phyloP scores from a whole-genome alignment of 2,329 filamentous ascomycete species.

The Fusarium proliferatum region DNA sequence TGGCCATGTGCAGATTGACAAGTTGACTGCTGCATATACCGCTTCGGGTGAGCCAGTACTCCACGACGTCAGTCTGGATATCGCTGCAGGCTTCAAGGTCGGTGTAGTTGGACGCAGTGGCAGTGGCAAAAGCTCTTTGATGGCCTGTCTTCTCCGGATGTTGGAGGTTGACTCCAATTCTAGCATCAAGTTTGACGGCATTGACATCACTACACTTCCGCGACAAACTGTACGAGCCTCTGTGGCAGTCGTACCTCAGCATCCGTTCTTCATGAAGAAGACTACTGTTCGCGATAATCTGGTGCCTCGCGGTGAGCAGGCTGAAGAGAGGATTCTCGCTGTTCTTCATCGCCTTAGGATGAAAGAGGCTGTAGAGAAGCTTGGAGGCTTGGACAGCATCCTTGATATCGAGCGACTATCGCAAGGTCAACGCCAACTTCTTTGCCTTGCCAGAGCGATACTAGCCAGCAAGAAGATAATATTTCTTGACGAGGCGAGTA shows the following conservation, averaged over 20 bases:
- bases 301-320: constrained; percentile 52
- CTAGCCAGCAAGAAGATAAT: constrained; percentile 51
- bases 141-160: constrained; percentile 60
- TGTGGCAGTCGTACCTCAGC: constrained; percentile 62
- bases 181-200: constrained; percentile 57
- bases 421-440: constrained; percentile 59
- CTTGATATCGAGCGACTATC: constrained; percentile 50
- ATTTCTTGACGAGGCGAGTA: constrained; percentile 54
- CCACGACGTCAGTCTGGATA: constrained; percentile 44
- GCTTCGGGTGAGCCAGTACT: constrained; percentile 40
- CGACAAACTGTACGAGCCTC: constrained; percentile 40
- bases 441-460: constrained; percentile 52
- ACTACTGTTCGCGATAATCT: constrained; percentile 59
- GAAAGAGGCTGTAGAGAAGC: constrained; percentile 34
- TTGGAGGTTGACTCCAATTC: constrained; percentile 55
- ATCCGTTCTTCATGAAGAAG: constrained; percentile 61
- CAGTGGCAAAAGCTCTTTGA: constrained; percentile 51
- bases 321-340: constrained; percentile 48
- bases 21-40: constrained; percentile 48
- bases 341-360: constrained; percentile 43
- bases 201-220: constrained; percentile 48
- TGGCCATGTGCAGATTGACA: constrained; percentile 40
- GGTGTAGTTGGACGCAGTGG: constrained; percentile 59
- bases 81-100: constrained; percentile 51
- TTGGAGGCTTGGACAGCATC: constrained; percentile 52